Evolutionary conservation across 202 grass and related monocot genomes (phyloP), one percentile per base, ranked within the genome.

Genomic region (Panicum virgatum): DNA sequence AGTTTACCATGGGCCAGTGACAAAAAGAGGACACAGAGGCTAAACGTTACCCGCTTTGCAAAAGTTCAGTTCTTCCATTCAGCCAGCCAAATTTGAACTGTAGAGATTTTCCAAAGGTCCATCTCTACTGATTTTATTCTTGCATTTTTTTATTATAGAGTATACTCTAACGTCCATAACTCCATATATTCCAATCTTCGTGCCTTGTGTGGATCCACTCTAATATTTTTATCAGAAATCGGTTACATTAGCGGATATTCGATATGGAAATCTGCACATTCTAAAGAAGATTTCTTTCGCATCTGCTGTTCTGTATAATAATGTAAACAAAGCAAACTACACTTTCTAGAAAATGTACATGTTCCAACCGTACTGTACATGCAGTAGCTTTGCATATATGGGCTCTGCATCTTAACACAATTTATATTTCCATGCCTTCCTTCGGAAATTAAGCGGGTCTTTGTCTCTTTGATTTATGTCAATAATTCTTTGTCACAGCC

Each of bases 121-220:
- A 62, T 63, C 61, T 38, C 27, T 23, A 64, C 36, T 39, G 78
- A 69, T 80, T n/a, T 69, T 58, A 23, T 69, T 57, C 16, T 19
- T 27, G 37, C 45, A 45, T 46, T 10, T 47, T 46, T 47, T 45
- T 16, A 18, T 32, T n/a, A 44, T 7, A 23, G 25, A 59, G 34
- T 56, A 71, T 38, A 34, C 12, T 37, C 12, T 25, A 15, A n/a
- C 18, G 9, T n/a, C n/a, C n/a, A n/a, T n/a, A n/a, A n/a, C n/a
- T 72, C 36, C n/a, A 34, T 34, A 34, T 34, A 32, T 32, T 62
- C 13, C 36, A 15, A 14, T 61, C 11, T 36, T 14, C 1, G 6
- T 23, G 19, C 23, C 5, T 43, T 26, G 12, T 36, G 52, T 26
- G 14, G 44, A 52, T 38, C 32, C 2, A 38, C 16, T 52, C 36